Conservation (phyloP, 1,284 basidiomycete species). For the Uromyces viciae-fabae region DNA sequence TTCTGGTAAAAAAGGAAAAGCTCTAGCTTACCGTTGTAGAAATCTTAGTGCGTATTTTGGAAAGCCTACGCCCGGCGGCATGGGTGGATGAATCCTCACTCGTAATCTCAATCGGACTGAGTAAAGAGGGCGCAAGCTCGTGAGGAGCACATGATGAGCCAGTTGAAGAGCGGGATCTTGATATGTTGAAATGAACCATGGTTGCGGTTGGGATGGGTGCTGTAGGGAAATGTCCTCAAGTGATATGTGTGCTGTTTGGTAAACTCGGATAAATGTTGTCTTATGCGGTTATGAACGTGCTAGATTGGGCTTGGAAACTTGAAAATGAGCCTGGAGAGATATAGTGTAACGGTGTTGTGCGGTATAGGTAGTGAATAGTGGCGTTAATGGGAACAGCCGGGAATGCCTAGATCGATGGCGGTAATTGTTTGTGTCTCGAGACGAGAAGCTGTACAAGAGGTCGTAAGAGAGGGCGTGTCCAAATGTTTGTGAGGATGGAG, state of each 20-base stretch:
- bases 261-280: neutral
- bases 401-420: neutral
- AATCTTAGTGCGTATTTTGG: neutral
- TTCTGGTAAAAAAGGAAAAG: neutral
- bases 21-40: neutral
- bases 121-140: neutral
- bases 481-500: too few relatives aligned
- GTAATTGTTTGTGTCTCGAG: neutral
- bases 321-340: neutral
- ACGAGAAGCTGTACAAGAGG: too few relatives aligned
- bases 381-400: neutral
- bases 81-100: neutral
- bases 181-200: neutral
- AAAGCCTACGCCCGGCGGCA: neutral
- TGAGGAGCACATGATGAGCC: neutral
- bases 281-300: neutral
- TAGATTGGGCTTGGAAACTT: neutral
- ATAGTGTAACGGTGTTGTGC: neutral
- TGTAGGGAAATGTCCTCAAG: neutral
- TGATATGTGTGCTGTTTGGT: too few relatives aligned
- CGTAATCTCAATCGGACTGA: neutral
- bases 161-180: slow-evolving; percentile 2
- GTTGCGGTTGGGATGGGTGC: neutral
- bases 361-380: neutral
- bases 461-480: too few relatives aligned